Evolutionary conservation across 768 basidiomycete species (phyloP).

Genomic region (Chiua virens): DNA sequence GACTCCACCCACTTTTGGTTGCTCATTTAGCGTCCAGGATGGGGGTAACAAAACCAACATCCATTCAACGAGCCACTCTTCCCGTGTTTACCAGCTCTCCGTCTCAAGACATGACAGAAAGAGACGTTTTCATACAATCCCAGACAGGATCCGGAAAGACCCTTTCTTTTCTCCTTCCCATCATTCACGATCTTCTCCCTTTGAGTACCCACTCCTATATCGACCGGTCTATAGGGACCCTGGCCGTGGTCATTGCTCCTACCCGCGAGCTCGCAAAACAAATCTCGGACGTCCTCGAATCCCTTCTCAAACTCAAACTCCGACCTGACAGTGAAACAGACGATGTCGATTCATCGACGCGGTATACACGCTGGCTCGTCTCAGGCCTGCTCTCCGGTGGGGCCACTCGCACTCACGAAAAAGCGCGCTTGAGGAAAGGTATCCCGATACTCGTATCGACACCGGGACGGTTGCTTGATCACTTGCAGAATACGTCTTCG

Average conservation of each 20-base stretch:
- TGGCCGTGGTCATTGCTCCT: conserved; percentile 92
- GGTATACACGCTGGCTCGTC: conserved; percentile 88
- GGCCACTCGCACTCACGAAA: conserved; percentile 92
- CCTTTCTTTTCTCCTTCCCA: conserved; percentile 87
- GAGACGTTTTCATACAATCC: conserved; percentile 92
- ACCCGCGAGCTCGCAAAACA: conserved; percentile 96
- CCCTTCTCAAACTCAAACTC: conserved; percentile 73
- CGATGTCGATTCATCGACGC: conserved; percentile 42
- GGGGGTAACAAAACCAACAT: conserved; percentile 81
- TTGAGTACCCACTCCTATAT: conserved; percentile 89
- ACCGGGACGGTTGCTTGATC: conserved; percentile 92
- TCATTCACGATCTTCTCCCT: conserved; percentile 91
- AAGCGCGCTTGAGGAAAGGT: conserved; percentile 92
- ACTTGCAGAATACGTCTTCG: conserved; percentile 91
- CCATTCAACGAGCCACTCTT: conserved; percentile 78
- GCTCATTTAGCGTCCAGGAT: conserved; percentile 79
- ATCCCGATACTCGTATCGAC: conserved; percentile 94
- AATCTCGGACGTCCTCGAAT: conserved; percentile 92
- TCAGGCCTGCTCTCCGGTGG: conserved; percentile 93
- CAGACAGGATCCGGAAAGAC: conserved; percentile 99
- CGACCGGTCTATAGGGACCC: conserved; percentile 90
- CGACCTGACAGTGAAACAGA: conserved; percentile 55
- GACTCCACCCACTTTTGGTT: conserved; percentile 78
- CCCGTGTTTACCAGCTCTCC: conserved; percentile 55
- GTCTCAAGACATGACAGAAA: conserved; percentile 38